phyloP scores from a whole-genome alignment of 352 stramenopile species.

The Phytophthora kernoviae region DNA sequence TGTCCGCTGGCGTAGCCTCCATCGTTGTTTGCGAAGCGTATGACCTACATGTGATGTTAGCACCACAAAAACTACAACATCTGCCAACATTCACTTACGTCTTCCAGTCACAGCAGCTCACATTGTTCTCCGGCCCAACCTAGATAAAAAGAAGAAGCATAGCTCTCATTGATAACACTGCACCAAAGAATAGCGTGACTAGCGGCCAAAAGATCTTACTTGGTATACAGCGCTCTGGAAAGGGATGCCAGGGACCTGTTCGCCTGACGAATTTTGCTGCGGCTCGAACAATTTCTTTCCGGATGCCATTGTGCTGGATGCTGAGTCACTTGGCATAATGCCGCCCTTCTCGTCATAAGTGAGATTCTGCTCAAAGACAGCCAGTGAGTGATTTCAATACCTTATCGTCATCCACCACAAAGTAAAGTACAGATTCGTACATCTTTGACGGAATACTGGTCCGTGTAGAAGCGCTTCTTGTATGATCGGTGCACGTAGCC shows the following conservation, averaged over 20 bases:
- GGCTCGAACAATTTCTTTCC: conserved; percentile 68
- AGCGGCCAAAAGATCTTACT: conserved; percentile 17
- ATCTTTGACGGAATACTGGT: conserved; percentile 45
- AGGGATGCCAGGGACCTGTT: conserved; percentile 53
- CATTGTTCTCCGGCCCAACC: conserved; percentile 50
- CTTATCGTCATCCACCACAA: background rate
- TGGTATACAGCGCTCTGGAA: conserved; percentile 77
- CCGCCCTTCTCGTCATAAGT: conserved; percentile 58
- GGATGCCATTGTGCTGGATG: conserved; percentile 21
- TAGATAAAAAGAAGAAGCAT: conserved; percentile 15
- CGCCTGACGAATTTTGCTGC: conserved; percentile 39
- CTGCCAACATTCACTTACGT: conserved; percentile 42
- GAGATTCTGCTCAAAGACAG: conserved; percentile 41
- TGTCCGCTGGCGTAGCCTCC: conserved; percentile 51
- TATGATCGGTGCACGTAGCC: conserved; percentile 64
- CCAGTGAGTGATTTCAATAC: background rate
- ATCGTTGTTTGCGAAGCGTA: conserved; percentile 67
- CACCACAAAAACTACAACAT: background rate
- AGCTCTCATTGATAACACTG: background rate
- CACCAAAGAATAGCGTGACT: background rate
- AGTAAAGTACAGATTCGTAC: conserved; percentile 23
- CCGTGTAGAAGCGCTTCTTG: conserved; percentile 68
- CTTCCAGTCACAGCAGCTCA: conserved; percentile 67
- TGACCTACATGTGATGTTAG: conserved; percentile 36
- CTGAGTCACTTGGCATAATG: conserved; percentile 48